Conservation (phyloP, 345 rosid genomes). For the Pistacia atlantica region DNA sequence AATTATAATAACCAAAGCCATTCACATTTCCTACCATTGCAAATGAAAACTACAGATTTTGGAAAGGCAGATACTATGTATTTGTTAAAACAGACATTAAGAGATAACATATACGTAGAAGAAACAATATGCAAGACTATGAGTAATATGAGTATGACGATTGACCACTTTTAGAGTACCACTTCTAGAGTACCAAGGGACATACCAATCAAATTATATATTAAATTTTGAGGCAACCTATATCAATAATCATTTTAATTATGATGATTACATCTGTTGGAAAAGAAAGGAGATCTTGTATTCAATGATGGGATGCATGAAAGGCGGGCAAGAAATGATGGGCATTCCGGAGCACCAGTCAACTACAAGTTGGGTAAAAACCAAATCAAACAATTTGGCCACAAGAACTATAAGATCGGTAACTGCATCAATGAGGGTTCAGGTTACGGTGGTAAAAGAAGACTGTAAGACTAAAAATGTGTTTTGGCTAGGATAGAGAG, state of each 20-base stretch:
- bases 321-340: conserved; percentile 1
- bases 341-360: neutral
- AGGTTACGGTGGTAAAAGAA: neutral
- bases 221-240: neutral
- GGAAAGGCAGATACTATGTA: neutral
- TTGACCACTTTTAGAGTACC: neutral
- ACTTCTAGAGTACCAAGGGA: neutral
- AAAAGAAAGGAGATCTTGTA: neutral
- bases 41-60: neutral
- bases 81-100: neutral
- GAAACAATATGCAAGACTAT: neutral
- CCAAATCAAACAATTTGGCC: neutral
- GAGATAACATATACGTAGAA: neutral
- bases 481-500: neutral
- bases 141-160: neutral
- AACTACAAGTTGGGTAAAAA: neutral
- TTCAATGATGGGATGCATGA: neutral
- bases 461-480: neutral
- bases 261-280: neutral
- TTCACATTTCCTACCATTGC: neutral
- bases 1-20: neutral
- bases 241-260: neutral
- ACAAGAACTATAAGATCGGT: neutral
- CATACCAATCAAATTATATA: neutral
- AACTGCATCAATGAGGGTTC: neutral